These are phyloP conservation scores for Hymenotorrendiella dingleyae DNA, from an alignment of 2,329 filamentous ascomycete species.

Conservation along the genomic window DNA sequence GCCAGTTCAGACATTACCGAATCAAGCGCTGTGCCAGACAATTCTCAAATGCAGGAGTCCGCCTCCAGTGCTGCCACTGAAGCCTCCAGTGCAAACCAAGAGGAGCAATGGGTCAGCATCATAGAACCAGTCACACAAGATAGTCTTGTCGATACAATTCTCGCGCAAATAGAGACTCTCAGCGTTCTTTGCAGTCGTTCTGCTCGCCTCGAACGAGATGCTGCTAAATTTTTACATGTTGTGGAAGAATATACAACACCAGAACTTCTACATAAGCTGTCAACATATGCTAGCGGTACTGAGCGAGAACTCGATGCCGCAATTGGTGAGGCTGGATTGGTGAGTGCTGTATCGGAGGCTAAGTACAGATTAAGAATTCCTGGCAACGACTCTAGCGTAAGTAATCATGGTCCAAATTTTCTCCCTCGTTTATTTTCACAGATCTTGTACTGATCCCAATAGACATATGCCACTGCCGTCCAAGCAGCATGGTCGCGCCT, in stretches of 20 bases:
- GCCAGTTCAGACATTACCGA: not conserved
- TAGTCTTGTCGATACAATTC: constrained; percentile 61
- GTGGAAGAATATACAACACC: constrained; percentile 48
- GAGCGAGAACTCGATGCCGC: constrained; percentile 44
- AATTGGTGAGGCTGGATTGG: constrained; percentile 51
- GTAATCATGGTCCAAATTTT: not conserved
- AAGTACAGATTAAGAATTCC: constrained; percentile 48
- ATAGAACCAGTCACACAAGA: constrained; percentile 59
- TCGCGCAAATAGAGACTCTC: constrained; percentile 55
- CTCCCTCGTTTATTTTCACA: no score
- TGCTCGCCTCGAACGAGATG: constrained; percentile 22
- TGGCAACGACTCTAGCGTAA: constrained; percentile 41
- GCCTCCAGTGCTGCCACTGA: not conserved
- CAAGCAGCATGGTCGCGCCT: constrained; percentile 36
- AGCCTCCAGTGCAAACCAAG: constrained; percentile 20
- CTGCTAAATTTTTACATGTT: constrained; percentile 1
- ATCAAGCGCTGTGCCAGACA: not conserved
- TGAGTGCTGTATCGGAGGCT: constrained; percentile 48
- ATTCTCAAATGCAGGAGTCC: not conserved
- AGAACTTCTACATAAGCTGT: constrained; percentile 27
- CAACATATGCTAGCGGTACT: constrained; percentile 14
- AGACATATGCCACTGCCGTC: constrained; percentile 17
- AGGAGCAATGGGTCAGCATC: constrained; percentile 61
- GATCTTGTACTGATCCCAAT: no score
- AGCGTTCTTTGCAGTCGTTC: constrained; percentile 41